phyloP scores from a whole-genome alignment of 768 basidiomycete species.

The Mycena indigotica region DNA sequence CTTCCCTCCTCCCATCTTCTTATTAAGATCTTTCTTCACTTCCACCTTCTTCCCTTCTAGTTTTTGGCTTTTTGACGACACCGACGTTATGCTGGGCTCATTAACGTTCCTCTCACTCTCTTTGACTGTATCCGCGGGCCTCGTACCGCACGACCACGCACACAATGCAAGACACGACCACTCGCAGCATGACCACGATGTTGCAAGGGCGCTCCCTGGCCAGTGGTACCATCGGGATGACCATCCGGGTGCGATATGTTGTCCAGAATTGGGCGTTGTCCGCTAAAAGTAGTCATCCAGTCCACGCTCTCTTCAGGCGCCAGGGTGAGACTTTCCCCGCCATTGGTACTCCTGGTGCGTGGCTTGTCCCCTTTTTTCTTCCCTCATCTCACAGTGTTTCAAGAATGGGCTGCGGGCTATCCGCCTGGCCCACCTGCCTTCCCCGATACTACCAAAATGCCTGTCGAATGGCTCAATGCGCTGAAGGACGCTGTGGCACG shows the following conservation, averaged over 20 bases:
- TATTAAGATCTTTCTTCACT: not conserved
- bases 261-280: not conserved
- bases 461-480: constrained; percentile 29
- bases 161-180: not conserved
- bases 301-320: constrained; percentile 63
- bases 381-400: not conserved
- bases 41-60: constrained; percentile 1
- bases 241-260: constrained; percentile 37
- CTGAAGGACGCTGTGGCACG: constrained; percentile 65
- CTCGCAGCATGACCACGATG: constrained; percentile 1
- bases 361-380: not conserved
- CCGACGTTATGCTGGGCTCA: not conserved
- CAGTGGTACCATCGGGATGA: constrained; percentile 64
- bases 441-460: constrained; percentile 4
- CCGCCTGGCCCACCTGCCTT: not conserved
- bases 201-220: constrained; percentile 32
- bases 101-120: constrained; percentile 1
- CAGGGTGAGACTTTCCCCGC: constrained; percentile 34
- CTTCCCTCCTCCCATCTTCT: too few relatives aligned
- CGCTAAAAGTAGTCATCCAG: not conserved
- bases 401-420: constrained; percentile 4
- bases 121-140: not conserved
- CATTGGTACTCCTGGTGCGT: constrained; percentile 13
- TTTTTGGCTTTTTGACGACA: not conserved
- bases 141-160: not conserved